phyloP scores from a whole-genome alignment of 225 moss, liverwort and hornwort species.

The Polytrichum commune region DNA sequence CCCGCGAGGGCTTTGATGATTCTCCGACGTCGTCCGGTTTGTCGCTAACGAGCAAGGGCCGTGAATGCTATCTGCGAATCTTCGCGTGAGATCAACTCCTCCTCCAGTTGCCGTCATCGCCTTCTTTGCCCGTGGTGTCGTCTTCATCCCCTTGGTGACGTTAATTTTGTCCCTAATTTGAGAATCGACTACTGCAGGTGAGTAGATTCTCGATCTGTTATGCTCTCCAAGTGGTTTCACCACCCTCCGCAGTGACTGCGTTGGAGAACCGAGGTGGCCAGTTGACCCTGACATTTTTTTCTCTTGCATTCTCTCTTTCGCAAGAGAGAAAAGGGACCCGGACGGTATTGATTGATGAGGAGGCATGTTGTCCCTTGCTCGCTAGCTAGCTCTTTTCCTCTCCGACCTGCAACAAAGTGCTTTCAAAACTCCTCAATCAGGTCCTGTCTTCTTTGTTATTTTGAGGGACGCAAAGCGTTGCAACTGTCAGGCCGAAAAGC shows the following conservation, averaged over 20 bases:
- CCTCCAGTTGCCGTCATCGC: conserved; percentile 2
- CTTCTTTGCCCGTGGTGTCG: conserved; percentile 25
- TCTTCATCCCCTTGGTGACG: conserved; percentile 20
- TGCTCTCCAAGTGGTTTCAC: conserved; percentile 54
- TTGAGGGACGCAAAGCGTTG: too few relatives aligned
- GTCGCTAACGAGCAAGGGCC: conserved; percentile 18
- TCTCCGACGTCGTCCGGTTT: conserved; percentile 7
- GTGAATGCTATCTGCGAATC: conserved; percentile 29
- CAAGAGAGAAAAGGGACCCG: conserved; percentile 5
- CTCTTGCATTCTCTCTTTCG: conserved; percentile 21
- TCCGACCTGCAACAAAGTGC: conserved; percentile 5
- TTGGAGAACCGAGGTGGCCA: conserved; percentile 22
- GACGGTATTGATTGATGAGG: conserved; percentile 16
- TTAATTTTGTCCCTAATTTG: conserved; percentile 7
- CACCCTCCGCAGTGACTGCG: conserved; percentile 25
- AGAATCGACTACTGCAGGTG: conserved; percentile 18
- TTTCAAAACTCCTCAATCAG: too few relatives aligned
- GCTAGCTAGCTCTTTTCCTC: not conserved
- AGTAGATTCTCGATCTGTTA: conserved; percentile 38
- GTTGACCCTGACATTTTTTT: conserved; percentile 10
- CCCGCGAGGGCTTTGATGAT: conserved; percentile 24
- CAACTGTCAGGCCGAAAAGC: too few relatives aligned
- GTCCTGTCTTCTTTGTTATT: too few relatives aligned
- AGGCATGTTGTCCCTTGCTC: conserved; percentile 20
- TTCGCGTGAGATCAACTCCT: conserved; percentile 37